These are phyloP conservation scores for Scolecobasidium constrictum DNA, from an alignment of 2,329 filamentous ascomycete species.

Conservation along the genomic window DNA sequence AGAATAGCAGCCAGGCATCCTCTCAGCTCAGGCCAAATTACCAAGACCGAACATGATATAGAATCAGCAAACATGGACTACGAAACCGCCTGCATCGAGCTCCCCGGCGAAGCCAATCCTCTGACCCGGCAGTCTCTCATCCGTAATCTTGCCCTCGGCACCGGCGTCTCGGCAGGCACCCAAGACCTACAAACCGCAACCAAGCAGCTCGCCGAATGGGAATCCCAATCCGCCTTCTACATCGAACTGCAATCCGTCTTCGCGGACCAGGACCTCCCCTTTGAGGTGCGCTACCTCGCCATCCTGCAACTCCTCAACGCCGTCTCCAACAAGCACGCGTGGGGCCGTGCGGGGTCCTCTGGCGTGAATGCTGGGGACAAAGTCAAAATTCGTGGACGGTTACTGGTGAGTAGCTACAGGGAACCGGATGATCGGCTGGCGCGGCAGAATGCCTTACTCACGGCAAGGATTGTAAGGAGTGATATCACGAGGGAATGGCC, in stretches of 20 bases:
- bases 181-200: conserved; percentile 40
- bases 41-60: not conserved
- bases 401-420: conserved; percentile 66
- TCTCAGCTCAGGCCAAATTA: too few relatives aligned
- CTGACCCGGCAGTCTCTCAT: conserved; percentile 37
- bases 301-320: conserved; percentile 61
- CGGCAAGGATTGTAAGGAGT: conserved; percentile 78
- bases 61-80: not conserved
- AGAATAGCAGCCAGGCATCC: too few relatives aligned
- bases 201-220: conserved; percentile 42
- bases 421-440: conserved; percentile 69
- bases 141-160: conserved; percentile 30
- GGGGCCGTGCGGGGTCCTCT: not conserved
- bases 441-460: conserved; percentile 76
- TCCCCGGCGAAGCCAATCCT: conserved; percentile 59
- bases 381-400: conserved; percentile 57
- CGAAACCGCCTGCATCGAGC: conserved; percentile 8
- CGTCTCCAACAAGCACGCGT: conserved; percentile 8
- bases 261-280: conserved; percentile 64
- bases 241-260: conserved; percentile 58
- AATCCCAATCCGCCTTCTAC: conserved; percentile 36
- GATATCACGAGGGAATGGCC: conserved; percentile 83
- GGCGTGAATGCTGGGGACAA: conserved; percentile 46
- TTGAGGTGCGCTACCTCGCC: conserved; percentile 75
- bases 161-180: conserved; percentile 35